Conservation (phyloP, 371 early-diverging fungal genomes). For the Syncephalastrum monosporum region DNA sequence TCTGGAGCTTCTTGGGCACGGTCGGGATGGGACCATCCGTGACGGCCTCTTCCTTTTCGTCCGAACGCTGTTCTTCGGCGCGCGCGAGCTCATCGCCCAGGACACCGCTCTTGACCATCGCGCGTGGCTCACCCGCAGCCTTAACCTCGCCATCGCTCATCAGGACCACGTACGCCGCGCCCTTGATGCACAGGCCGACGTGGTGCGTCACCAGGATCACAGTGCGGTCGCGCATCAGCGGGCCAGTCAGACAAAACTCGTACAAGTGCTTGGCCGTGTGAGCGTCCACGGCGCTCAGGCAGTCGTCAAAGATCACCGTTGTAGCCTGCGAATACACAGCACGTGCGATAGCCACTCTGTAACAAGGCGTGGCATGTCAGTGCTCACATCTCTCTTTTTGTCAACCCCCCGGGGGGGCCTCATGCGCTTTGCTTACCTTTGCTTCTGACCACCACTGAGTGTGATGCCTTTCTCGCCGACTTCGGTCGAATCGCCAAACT, state of each 20-base stretch:
- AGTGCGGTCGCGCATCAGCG: conserved; percentile 72
- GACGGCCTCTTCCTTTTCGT: conserved; percentile 24
- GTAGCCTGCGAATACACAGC: conserved; percentile 75
- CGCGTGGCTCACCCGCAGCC: conserved; percentile 52
- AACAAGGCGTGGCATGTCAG: neutral
- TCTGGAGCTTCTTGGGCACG: conserved; percentile 24
- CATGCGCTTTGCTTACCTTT: conserved; percentile 39
- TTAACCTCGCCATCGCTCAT: conserved; percentile 68
- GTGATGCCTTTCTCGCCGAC: conserved; percentile 89
- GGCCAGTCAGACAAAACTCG: conserved; percentile 63
- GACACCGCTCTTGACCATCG: conserved; percentile 43
- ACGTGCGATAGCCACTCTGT: conserved; percentile 69
- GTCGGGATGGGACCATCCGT: conserved; percentile 36
- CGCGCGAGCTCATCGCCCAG: conserved; percentile 45
- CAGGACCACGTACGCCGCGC: conserved; percentile 71
- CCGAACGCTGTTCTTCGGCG: conserved; percentile 15
- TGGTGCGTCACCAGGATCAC: conserved; percentile 87
- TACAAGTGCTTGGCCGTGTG: conserved; percentile 85
- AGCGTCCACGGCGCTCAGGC: conserved; percentile 80
- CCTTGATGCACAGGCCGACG: conserved; percentile 70
- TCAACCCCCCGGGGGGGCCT: neutral
- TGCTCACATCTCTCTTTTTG: too few species aligned
- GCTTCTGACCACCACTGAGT: conserved; percentile 87
- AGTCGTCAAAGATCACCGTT: conserved; percentile 75
- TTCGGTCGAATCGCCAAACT: conserved; percentile 84